phyloP scores from a whole-genome alignment of 768 basidiomycete species.

The Fibroporia radiculosa region DNA sequence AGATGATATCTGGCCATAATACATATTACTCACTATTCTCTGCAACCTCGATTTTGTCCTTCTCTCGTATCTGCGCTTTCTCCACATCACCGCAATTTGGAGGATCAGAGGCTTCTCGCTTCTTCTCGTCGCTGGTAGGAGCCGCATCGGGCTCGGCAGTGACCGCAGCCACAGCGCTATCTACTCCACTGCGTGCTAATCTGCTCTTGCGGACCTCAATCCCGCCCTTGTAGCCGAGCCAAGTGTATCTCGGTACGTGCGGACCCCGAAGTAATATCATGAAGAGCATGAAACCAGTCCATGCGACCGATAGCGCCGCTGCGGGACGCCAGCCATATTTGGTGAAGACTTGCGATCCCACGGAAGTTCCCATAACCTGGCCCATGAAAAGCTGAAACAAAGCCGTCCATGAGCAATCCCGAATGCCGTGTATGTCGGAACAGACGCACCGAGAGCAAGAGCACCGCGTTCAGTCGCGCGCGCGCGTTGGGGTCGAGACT shows the following conservation, averaged over 20 bases:
- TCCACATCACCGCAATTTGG: not conserved
- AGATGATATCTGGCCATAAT: too few species aligned
- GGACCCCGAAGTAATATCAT: conserved; percentile 64
- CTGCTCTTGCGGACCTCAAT: conserved; percentile 8
- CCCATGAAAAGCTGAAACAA: conserved; percentile 54
- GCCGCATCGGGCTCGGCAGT: not conserved
- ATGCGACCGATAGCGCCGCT: conserved; percentile 52
- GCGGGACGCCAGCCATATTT: conserved; percentile 62
- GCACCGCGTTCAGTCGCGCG: conserved; percentile 70
- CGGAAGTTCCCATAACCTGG: conserved; percentile 76
- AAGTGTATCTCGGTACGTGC: conserved; percentile 44
- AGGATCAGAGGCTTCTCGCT: not conserved
- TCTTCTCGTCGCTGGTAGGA: too few species aligned
- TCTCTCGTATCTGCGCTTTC: not conserved
- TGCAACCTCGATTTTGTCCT: too few species aligned
- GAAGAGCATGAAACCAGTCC: conserved; percentile 46
- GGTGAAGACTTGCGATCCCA: conserved; percentile 66
- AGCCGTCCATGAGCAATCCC: not conserved
- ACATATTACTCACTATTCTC: too few species aligned
- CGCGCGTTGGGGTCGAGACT: conserved; percentile 5
- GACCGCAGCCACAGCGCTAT: not conserved
- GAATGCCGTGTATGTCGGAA: not conserved
- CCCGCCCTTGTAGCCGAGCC: conserved; percentile 63
- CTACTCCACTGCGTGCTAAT: not conserved
- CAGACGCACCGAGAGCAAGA: conserved; percentile 53